Evolutionary conservation across 352 stramenopile genomes (phyloP).

Genomic region (Albugo laibachii): DNA sequence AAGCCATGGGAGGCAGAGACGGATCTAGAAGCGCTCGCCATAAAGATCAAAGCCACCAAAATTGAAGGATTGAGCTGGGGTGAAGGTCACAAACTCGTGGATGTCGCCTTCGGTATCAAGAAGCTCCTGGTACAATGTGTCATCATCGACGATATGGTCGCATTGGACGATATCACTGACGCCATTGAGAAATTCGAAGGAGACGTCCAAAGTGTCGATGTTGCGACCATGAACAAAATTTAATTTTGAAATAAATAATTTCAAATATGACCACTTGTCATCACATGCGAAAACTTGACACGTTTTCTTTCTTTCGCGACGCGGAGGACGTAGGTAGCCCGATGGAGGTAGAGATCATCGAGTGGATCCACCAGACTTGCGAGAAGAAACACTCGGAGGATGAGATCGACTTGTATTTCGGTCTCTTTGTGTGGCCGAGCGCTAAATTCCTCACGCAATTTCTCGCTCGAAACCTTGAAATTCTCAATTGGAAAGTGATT

Average conservation of each 20-base stretch:
- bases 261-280: too few relatives aligned
- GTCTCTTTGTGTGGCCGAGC: too few relatives aligned
- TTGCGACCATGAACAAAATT: slow-evolving; percentile 79
- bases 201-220: slow-evolving; percentile 66
- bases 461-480: too few relatives aligned
- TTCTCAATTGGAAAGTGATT: too few relatives aligned
- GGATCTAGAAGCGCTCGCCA: slow-evolving; percentile 43
- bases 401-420: too few relatives aligned
- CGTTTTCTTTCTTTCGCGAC: too few relatives aligned
- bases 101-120: slow-evolving; percentile 72
- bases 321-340: too few relatives aligned
- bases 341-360: too few relatives aligned
- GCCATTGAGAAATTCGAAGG: slow-evolving; percentile 65
- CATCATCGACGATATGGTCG: slow-evolving; percentile 63
- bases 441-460: too few relatives aligned
- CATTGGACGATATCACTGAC: slow-evolving; percentile 69
- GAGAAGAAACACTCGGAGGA: too few relatives aligned
- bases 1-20: slow-evolving; percentile 67
- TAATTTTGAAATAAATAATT: slow-evolving; percentile 12
- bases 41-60: slow-evolving; percentile 52
- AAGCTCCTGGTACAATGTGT: slow-evolving; percentile 70
- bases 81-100: slow-evolving; percentile 65
- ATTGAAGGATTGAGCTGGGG: slow-evolving; percentile 60
- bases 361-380: too few relatives aligned
- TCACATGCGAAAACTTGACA: too few relatives aligned